These are phyloP conservation scores for Gonapodya prolifera DNA, from an alignment of 192 early-diverging fungal genomes.

Conservation along the genomic window DNA sequence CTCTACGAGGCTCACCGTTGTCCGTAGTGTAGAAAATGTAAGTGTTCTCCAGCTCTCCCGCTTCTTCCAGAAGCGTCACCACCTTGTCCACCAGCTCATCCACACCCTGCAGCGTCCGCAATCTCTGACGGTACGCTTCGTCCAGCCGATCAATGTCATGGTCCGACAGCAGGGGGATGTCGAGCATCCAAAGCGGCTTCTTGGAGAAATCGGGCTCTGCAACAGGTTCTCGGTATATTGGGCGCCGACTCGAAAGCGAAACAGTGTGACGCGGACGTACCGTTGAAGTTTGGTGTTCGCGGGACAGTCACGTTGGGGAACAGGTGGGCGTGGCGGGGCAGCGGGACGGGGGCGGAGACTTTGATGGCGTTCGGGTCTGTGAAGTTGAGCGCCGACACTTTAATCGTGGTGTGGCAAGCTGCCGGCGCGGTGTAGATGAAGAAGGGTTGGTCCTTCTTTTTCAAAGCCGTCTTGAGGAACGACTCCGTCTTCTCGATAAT, in stretches of 20 bases:
- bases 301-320: slow-evolving; percentile 44
- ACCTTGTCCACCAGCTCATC: slow-evolving; percentile 50
- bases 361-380: background rate
- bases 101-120: slow-evolving; percentile 41
- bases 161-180: slow-evolving; percentile 25
- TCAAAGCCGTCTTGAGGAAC: background rate
- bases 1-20: no score
- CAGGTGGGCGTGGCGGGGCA: slow-evolving; percentile 37
- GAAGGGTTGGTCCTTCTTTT: slow-evolving; percentile 21
- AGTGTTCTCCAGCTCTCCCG: slow-evolving; percentile 43
- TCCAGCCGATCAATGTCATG: slow-evolving; percentile 27
- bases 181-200: slow-evolving; percentile 39
- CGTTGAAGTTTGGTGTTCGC: slow-evolving; percentile 43
- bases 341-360: slow-evolving; percentile 34
- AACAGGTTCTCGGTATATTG: slow-evolving; percentile 11
- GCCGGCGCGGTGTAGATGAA: slow-evolving; percentile 40
- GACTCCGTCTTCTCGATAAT: background rate
- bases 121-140: slow-evolving; percentile 37
- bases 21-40: slow-evolving; percentile 55
- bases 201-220: slow-evolving; percentile 17
- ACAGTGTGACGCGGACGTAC: background rate
- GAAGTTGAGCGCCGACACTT: slow-evolving; percentile 16
- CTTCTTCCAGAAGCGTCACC: slow-evolving; percentile 30
- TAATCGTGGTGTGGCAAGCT: slow-evolving; percentile 36
- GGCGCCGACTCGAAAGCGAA: background rate